A percentile compares a stretch with the other conserved stretches of the same genome.
Conservation (phyloP, 2,329 filamentous ascomycete species). For the Aureobasidium uvarum region DNA sequence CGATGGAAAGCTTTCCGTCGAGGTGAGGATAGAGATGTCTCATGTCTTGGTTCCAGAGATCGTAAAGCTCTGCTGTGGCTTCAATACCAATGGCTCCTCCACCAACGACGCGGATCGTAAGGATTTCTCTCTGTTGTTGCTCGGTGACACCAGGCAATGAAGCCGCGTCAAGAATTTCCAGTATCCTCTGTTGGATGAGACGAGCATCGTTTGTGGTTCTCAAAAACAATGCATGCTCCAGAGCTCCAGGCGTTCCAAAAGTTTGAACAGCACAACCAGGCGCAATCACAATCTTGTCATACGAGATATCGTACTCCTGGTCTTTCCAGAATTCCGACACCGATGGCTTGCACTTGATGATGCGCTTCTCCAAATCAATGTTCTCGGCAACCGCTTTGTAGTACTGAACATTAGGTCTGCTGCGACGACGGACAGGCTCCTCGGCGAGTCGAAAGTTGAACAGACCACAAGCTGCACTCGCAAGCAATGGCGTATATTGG, state of each 20-base stretch:
- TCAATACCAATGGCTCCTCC: constrained; percentile 47
- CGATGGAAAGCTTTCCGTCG: constrained; percentile 41
- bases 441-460: constrained; percentile 50
- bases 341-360: constrained; percentile 40
- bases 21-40: constrained; percentile 44
- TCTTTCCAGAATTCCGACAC: constrained; percentile 36
- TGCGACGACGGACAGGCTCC: constrained; percentile 44
- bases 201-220: constrained; percentile 41
- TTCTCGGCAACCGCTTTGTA: constrained; percentile 44
- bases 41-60: constrained; percentile 44
- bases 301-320: constrained; percentile 42
- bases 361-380: constrained; percentile 42
- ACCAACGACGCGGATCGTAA: constrained; percentile 44
- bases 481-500: constrained; percentile 48
- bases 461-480: constrained; percentile 47
- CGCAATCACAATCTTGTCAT: constrained; percentile 46
- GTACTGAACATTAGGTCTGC: constrained; percentile 37
- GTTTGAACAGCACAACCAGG: constrained; percentile 46
- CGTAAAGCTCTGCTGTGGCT: constrained; percentile 46
- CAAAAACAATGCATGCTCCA: constrained; percentile 43
- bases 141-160: constrained; percentile 36
- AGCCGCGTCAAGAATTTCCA: constrained; percentile 43
- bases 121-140: constrained; percentile 37
- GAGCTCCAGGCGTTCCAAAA: constrained; percentile 44
- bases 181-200: constrained; percentile 39